Evolutionary conservation across 495 filamentous ascomycete genomes (phyloP).

Genomic region (Talaromyces borbonicus): DNA sequence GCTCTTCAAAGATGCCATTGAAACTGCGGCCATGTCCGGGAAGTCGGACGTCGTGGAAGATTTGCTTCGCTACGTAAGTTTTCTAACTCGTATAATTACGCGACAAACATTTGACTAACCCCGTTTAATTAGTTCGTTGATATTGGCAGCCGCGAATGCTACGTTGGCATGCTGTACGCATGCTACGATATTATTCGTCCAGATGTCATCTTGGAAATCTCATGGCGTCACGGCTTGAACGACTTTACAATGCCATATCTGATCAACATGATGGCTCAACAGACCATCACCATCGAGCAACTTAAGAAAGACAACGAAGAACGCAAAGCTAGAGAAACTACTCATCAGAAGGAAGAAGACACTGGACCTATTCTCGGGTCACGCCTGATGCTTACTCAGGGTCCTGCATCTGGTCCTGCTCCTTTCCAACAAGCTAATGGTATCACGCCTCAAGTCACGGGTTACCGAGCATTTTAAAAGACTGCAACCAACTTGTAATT

Average conservation of each 20-base stretch:
- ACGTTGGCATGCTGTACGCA: slow-evolving; percentile 96
- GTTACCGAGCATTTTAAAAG: slow-evolving; percentile 50
- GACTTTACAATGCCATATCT: slow-evolving; percentile 99
- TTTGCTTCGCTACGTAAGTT: slow-evolving; percentile 85
- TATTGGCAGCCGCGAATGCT: slow-evolving; percentile 97
- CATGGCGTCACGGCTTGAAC: slow-evolving; percentile 88
- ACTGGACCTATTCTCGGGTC: slow-evolving; percentile 87
- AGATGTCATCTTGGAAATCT: slow-evolving; percentile 86
- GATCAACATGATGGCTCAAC: slow-evolving; percentile 94
- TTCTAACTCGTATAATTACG: slow-evolving; percentile 10
- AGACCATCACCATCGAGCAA: slow-evolving; percentile 70
- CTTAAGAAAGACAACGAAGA: slow-evolving; percentile 97
- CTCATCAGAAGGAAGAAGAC: slow-evolving; percentile 81
- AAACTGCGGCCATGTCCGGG: slow-evolving; percentile 91
- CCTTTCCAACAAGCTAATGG: slow-evolving; percentile 68
- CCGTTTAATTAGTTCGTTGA: slow-evolving; percentile 78
- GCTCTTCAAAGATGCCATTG: slow-evolving; percentile 98
- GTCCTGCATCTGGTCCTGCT: slow-evolving; percentile 54
- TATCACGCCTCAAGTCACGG: slow-evolving; percentile 70
- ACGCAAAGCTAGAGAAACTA: slow-evolving; percentile 79
- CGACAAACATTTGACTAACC: slow-evolving; percentile 20
- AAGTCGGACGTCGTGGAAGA: slow-evolving; percentile 92
- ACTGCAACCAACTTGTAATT: not conserved
- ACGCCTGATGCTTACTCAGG: slow-evolving; percentile 97
- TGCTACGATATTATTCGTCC: slow-evolving; percentile 97